Conservation (phyloP, 805 yeast genomes). For the Blastobotrys chiropterorum region DNA sequence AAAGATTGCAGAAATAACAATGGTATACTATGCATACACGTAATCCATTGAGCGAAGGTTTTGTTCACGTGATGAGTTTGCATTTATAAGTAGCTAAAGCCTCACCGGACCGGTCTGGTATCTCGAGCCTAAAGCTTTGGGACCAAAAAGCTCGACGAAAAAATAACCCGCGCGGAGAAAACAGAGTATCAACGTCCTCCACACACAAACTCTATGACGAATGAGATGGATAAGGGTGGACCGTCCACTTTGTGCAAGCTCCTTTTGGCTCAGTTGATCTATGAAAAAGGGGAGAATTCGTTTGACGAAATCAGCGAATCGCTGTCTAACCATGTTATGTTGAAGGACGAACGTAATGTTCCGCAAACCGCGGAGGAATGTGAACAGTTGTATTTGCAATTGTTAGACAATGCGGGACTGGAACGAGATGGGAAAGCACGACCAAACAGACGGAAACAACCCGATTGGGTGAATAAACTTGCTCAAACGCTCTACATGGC, state of each 20-base stretch:
- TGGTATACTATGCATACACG: too few relatives aligned
- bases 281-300: conserved; percentile 24
- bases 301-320: conserved; percentile 21
- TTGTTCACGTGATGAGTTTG: too few relatives aligned
- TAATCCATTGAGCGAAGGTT: too few relatives aligned
- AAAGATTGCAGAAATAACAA: too few relatives aligned
- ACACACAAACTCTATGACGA: too few relatives aligned
- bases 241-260: conserved; percentile 22
- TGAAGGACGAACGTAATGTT: conserved; percentile 9
- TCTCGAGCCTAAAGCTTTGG: too few relatives aligned
- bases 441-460: conserved; percentile 6
- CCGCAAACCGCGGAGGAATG: conserved; percentile 16
- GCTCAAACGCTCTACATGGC: conserved; percentile 24
- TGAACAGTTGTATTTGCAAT: conserved; percentile 16
- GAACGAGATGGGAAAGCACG: conserved; percentile 1
- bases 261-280: conserved; percentile 30
- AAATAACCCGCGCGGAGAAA: too few relatives aligned
- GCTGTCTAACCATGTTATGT: conserved; percentile 26
- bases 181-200: too few relatives aligned
- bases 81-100: too few relatives aligned
- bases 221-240: too few relatives aligned
- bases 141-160: too few relatives aligned
- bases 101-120: too few relatives aligned
- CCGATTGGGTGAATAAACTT: conserved; percentile 19
- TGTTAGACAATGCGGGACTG: conserved; percentile 18